These are phyloP conservation scores for Cercospora sp. DNA, from an alignment of 2,329 filamentous ascomycete species.

Conservation along the genomic window DNA sequence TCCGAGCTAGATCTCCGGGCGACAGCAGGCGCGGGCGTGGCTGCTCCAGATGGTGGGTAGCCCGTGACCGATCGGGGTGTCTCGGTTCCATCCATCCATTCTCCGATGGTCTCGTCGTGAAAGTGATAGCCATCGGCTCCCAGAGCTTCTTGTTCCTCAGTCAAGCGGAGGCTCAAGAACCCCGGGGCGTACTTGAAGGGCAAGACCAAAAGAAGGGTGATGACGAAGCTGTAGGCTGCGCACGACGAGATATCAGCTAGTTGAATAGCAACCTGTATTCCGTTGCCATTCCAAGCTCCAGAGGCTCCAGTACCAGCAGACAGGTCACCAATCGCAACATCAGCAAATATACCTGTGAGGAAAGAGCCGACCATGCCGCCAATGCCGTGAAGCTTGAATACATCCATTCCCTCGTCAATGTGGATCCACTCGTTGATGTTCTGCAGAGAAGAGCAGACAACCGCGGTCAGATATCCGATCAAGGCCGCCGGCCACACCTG, in stretches of 20 bases:
- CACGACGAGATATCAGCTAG: conserved; percentile 58
- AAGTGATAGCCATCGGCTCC: conserved; percentile 58
- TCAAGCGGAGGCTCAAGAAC: conserved; percentile 53
- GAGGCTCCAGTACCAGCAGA: conserved; percentile 52
- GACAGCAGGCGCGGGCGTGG: background rate
- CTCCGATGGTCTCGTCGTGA: conserved; percentile 55
- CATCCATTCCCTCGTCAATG: conserved; percentile 60
- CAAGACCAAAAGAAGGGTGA: conserved; percentile 54
- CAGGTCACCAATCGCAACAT: conserved; percentile 48
- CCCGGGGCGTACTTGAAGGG: conserved; percentile 57
- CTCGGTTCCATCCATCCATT: conserved; percentile 25
- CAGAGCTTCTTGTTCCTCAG: conserved; percentile 56
- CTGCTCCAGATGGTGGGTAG: background rate
- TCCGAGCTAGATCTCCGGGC: conserved; percentile 2
- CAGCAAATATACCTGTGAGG: conserved; percentile 59
- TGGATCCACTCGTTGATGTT: conserved; percentile 55
- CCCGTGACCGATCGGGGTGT: conserved; percentile 7
- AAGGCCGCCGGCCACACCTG: conserved; percentile 47
- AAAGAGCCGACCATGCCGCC: conserved; percentile 60
- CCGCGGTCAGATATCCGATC: conserved; percentile 57
- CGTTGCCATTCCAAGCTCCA: conserved; percentile 56
- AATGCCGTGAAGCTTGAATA: conserved; percentile 60
- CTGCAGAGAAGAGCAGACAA: conserved; percentile 52
- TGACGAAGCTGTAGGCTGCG: conserved; percentile 54
- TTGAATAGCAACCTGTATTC: conserved; percentile 57